phyloP scores from a whole-genome alignment of 306 rosid species.

The Mimosa bimucronata region DNA sequence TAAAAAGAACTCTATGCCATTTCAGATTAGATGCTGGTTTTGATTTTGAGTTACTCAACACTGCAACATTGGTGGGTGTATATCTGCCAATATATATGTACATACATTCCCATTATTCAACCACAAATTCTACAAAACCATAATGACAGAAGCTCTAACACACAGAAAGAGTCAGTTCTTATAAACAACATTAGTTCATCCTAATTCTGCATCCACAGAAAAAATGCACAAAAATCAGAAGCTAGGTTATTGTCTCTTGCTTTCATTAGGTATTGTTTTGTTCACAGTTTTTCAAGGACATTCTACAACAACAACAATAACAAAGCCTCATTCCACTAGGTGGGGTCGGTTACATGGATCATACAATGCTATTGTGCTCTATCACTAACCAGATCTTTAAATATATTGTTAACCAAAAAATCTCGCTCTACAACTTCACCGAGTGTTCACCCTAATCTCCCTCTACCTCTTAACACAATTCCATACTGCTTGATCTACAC shows the following conservation, averaged over 20 bases:
- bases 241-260: not conserved
- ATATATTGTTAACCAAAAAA: too few relatives aligned
- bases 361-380: too few relatives aligned
- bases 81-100: conserved; percentile 39
- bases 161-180: not conserved
- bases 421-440: too few relatives aligned
- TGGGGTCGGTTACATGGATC: too few relatives aligned
- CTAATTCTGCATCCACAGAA: not conserved
- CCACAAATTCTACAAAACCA: conserved; percentile 3
- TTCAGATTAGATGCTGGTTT: conserved; percentile 42
- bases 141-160: not conserved
- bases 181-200: not conserved
- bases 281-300: too few relatives aligned
- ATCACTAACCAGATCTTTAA: too few relatives aligned
- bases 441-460: too few relatives aligned
- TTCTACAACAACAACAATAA: too few relatives aligned
- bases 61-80: conserved; percentile 32
- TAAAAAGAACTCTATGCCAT: conserved; percentile 53
- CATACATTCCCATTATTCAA: conserved; percentile 8
- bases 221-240: not conserved
- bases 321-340: too few relatives aligned
- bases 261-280: not conserved
- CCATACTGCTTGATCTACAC: too few relatives aligned
- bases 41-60: conserved; percentile 34
- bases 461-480: too few relatives aligned